Base-by-base conservation (phyloP, 345 rosid genomes). In the Boechera stricta region DNA sequence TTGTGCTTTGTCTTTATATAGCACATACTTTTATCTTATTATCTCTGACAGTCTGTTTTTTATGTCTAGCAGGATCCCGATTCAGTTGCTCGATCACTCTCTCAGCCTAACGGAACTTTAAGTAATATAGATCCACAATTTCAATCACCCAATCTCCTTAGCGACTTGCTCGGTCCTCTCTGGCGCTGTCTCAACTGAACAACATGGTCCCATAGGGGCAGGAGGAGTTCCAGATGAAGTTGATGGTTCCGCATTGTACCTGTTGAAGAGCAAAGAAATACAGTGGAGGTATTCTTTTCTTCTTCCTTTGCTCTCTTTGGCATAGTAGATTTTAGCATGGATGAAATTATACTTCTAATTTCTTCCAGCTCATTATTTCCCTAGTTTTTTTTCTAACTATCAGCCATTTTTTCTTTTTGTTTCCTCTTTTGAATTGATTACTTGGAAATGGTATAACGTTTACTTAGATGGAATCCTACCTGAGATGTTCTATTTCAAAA, bases 201-300 rank as follows among this genome's bases (percentile, higher is more conserved):
- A 79, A 32, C 84, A 72, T 82, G 74, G 76, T 35, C 41, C 71
- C 12, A 68, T 80, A 33, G 87, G 89, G 66, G 31, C 53, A 47
- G 90, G 77, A 80, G 86, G 87, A 71, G 76, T 69, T 76, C 85
- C 81, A 21, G 79, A 80, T 81, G 88, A 79, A 24, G 86, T 69
- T 42, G 95, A 84, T 87, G 85, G 79, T 81, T 77, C 89, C 5
- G 98, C 99, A 87, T 96, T 33, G 98, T 93, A 63, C 97, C 97
- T 74, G 85, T 93, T 73, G 93, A 61, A 64, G 90, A 77, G 62
- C 85, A 85, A 77, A 16, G 84, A 73, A 88, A 84, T 80, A 69
- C 84, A 69, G 86, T 91, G 54, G 92, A 93, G 98, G 99, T 91
- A 73, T 35, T 71, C 24, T 59, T 47, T 54, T 76, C 57, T 71